Evolutionary conservation across 306 rosid species (phyloP).

Genomic region (Crataegus laevigata): DNA sequence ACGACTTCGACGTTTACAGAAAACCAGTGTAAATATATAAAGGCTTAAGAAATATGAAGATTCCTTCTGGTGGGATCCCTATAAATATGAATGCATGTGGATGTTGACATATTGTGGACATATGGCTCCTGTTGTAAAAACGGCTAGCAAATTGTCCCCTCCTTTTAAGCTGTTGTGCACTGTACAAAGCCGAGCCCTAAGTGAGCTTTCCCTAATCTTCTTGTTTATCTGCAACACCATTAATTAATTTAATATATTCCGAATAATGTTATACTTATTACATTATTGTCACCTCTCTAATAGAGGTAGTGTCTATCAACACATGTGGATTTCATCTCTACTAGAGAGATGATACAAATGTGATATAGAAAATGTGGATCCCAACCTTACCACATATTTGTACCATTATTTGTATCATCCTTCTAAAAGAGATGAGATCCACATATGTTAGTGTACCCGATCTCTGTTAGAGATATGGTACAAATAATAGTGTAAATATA

Average conservation of each 20-base stretch:
- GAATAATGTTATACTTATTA: too few species aligned
- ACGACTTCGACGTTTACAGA: background rate
- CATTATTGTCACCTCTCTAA: too few species aligned
- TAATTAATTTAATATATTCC: background rate
- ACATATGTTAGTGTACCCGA: too few species aligned
- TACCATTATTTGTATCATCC: too few species aligned
- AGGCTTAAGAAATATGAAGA: constrained; percentile 29
- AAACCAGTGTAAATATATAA: background rate
- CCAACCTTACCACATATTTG: too few species aligned
- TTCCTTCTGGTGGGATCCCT: constrained; percentile 56
- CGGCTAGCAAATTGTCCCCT: constrained; percentile 42
- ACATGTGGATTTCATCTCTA: too few species aligned
- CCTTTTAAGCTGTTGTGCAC: constrained; percentile 26
- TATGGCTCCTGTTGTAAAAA: constrained; percentile 11
- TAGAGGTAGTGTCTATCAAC: accelerated
- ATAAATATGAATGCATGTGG: constrained; percentile 48
- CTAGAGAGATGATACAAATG: too few species aligned
- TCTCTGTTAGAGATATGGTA: too few species aligned
- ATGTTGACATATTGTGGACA: constrained; percentile 45
- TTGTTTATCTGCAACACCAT: background rate
- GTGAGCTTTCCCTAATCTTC: background rate
- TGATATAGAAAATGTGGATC: too few species aligned
- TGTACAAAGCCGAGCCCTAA: background rate
- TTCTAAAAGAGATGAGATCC: accelerated
- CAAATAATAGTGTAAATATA: too few species aligned